Base-by-base conservation (phyloP, 2,329 filamentous ascomycete genomes). In the Phoma sp. region DNA sequence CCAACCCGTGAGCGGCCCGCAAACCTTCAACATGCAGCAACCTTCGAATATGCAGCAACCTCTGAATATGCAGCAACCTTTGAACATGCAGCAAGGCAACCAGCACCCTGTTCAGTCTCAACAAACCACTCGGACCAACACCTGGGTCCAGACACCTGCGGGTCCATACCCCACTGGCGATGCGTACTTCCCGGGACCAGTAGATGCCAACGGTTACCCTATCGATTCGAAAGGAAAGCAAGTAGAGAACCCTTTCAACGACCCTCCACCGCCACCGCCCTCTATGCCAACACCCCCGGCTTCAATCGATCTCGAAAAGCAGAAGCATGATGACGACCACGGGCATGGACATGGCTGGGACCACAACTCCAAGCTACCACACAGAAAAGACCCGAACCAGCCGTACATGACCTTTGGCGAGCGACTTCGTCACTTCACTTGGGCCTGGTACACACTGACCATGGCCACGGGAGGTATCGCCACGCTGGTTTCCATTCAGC, bases 401-500 rank as follows among this genome's bases (percentile, higher is more conserved):
- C 70, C 71, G 6, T 65, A 67, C 32, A 58, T 74, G 21, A 49
- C 71, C 2, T 68, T 65, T 9, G 57, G 64, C 10, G 57, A 69
- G 43, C 63, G 73, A 3, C 55, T 75, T 25, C 62, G 61, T 19
- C 72, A 79, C 60, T 80, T 80, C 61, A 81, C 79, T 7, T 81
- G 78, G 77, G 78, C 78, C 8, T 78, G 78, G 68, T 81, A 78
- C 61, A 80, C 78, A 0, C 65, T 77, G 46, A 78, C 79, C 12
- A 81, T 82, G 78, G 72, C 74, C 17, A 81, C 79, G 1, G 80
- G 80, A 19, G 80, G 79, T 40, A 68, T 82, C 15, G 71, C 77
- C 13, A 73, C 80, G 1, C 68, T 81, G 12, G 73, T 82, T 25
- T 66, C 75, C 4, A 68, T 77, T 29, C 72, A 78, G 38, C 80